These are phyloP conservation scores for Fomes fomentarius DNA, from an alignment of 1,284 basidiomycete genomes.

Conservation along the genomic window DNA sequence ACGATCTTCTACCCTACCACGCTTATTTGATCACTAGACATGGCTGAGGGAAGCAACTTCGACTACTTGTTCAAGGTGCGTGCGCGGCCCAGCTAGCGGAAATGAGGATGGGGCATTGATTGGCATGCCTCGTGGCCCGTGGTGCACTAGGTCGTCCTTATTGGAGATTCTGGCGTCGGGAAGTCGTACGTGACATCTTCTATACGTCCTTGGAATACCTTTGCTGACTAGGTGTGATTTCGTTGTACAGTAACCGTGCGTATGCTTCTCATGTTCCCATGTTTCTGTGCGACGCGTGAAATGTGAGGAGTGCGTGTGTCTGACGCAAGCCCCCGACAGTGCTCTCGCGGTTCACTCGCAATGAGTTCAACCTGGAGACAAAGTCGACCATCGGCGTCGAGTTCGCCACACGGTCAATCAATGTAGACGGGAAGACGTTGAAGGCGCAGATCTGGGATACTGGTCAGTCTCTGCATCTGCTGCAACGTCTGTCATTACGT, in stretches of 20 bases:
- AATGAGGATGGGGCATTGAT: conserved; percentile 10
- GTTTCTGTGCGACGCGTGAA: too few species aligned
- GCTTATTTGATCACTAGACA: conserved; percentile 43
- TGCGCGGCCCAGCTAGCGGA: conserved; percentile 13
- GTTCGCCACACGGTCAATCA: conserved; percentile 96
- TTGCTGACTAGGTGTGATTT: background rate
- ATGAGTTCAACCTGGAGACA: conserved; percentile 99
- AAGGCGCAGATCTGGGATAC: conserved; percentile 99
- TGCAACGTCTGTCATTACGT: background rate
- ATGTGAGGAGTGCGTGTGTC: too few species aligned
- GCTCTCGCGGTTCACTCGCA: conserved; percentile 96
- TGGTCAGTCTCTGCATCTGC: conserved; percentile 50
- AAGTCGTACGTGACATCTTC: conserved; percentile 81
- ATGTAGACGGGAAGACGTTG: conserved; percentile 94
- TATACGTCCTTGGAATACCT: background rate
- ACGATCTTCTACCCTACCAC: conserved; percentile 15
- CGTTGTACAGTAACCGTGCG: conserved; percentile 38
- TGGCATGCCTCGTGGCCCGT: conserved; percentile 11
- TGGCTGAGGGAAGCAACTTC: conserved; percentile 90
- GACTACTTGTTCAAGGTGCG: conserved; percentile 95
- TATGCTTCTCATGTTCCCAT: conserved; percentile 6
- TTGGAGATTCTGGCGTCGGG: conserved; percentile 98
- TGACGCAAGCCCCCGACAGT: conserved; percentile 44
- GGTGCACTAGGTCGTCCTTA: conserved; percentile 82
- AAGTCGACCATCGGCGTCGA: conserved; percentile 99